Evolutionary conservation across 441 rosid species (phyloP).

Genomic region (Flueggea neowawraea): DNA sequence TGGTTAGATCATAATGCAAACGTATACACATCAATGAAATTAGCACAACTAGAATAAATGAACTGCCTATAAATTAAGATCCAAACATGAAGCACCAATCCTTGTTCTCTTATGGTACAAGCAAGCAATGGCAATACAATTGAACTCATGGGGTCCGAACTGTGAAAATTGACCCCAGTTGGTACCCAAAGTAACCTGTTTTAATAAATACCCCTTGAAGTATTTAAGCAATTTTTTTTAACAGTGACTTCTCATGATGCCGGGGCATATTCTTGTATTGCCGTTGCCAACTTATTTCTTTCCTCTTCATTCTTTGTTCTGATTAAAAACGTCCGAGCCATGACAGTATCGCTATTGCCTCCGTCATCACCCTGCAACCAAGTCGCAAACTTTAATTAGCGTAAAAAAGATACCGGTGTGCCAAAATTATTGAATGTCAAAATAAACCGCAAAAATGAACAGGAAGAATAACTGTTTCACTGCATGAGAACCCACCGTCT

Average conservation of each 20-base stretch:
- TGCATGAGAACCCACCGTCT: too few species aligned
- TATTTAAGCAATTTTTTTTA: constrained; percentile 17
- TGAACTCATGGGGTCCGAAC: constrained; percentile 16
- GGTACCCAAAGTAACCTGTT: constrained; percentile 4
- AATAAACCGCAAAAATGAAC: too few species aligned
- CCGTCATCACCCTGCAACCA: constrained; percentile 54
- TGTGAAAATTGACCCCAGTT: constrained; percentile 15
- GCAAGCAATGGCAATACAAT: constrained; percentile 14
- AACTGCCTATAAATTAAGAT: too few species aligned
- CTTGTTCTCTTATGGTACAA: constrained; percentile 13
- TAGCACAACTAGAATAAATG: too few species aligned
- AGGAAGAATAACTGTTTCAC: too few species aligned
- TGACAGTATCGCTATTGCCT: constrained; percentile 33
- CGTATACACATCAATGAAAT: too few species aligned
- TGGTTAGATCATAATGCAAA: too few species aligned
- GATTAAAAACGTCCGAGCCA: constrained; percentile 77
- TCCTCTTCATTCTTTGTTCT: constrained; percentile 76
- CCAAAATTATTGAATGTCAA: background rate
- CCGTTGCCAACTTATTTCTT: constrained; percentile 65
- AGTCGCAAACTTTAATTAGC: background rate
- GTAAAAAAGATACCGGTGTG: background rate
- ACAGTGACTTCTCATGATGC: constrained; percentile 34
- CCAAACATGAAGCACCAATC: too few species aligned
- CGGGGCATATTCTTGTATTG: constrained; percentile 84
- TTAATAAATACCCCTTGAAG: too few species aligned